These are phyloP conservation scores for Cladophialophora psammophila DNA, from an alignment of 2,329 filamentous ascomycete species.

Conservation along the genomic window DNA sequence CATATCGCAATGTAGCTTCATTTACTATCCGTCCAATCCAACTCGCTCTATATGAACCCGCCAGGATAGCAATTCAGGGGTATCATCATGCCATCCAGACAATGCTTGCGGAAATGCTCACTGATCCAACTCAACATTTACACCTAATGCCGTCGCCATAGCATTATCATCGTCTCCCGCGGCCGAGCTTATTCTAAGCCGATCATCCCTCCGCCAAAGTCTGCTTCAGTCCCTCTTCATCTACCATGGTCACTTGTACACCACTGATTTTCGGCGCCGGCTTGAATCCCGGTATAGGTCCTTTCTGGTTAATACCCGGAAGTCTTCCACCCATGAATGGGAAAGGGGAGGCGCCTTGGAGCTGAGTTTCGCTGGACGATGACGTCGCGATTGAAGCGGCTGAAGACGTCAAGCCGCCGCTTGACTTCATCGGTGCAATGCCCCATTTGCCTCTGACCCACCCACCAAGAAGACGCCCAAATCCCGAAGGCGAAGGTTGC, in stretches of 20 bases:
- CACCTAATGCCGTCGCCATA: not conserved
- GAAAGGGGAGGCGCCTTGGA: conserved; percentile 25
- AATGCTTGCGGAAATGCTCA: conserved; percentile 4
- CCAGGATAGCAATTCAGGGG: conserved; percentile 1
- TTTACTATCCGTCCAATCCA: not conserved
- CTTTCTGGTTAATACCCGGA: conserved; percentile 80
- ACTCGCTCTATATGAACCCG: not conserved
- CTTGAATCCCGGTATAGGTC: conserved; percentile 75
- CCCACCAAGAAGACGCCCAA: conserved; percentile 66
- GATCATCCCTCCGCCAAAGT: conserved; percentile 57
- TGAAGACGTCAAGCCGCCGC: conserved; percentile 28
- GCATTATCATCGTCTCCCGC: not conserved
- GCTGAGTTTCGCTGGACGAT: conserved; percentile 11
- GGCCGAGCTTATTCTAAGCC: not conserved
- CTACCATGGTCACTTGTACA: conserved; percentile 65
- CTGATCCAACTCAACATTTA: not conserved
- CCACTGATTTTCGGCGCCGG: conserved; percentile 60
- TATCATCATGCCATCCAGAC: conserved; percentile 7
- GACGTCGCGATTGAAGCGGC: conserved; percentile 23
- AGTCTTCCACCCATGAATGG: conserved; percentile 50
- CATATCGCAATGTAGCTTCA: not conserved
- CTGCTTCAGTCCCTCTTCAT: conserved; percentile 68
- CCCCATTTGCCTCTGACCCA: conserved; percentile 73
- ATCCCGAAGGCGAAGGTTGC: conserved; percentile 42
- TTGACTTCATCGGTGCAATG: conserved; percentile 55